Conservation (phyloP, 495 filamentous ascomycete genomes). For the Glutinoglossum americanum region DNA sequence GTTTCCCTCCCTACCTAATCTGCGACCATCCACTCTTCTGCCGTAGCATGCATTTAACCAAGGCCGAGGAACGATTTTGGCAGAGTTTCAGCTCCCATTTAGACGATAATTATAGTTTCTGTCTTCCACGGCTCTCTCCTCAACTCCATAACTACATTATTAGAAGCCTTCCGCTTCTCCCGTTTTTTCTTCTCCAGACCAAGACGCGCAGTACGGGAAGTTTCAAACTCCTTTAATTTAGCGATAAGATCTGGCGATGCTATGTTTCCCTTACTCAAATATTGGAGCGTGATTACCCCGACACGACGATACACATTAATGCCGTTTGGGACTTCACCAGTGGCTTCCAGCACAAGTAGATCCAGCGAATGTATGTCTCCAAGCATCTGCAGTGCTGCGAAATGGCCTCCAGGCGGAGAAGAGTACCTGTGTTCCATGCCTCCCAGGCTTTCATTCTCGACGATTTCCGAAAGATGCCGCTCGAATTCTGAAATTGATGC, state of each 20-base stretch:
- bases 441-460: slow-evolving; percentile 1
- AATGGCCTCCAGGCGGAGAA: neutral
- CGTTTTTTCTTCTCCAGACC: neutral
- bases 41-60: no score
- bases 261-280: neutral
- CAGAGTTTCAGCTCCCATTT: no score
- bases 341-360: slow-evolving; percentile 3
- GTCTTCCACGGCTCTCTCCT: no score
- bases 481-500: neutral
- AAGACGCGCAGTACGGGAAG: neutral
- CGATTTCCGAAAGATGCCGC: neutral
- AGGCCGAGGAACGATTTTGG: no score
- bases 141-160: neutral
- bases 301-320: neutral
- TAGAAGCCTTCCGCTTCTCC: no score
- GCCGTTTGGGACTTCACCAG: neutral
- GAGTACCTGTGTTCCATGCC: slow-evolving; percentile 1
- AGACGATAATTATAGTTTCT: no score
- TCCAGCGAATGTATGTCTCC: slow-evolving; percentile 1
- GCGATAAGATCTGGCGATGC: neutral
- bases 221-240: neutral
- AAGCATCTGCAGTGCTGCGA: slow-evolving; percentile 3
- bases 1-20: no score
- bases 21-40: no score
- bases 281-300: neutral